These are phyloP conservation scores for Talaromyces rugulosus DNA, from an alignment of 2,329 filamentous ascomycete genomes.

Conservation along the genomic window DNA sequence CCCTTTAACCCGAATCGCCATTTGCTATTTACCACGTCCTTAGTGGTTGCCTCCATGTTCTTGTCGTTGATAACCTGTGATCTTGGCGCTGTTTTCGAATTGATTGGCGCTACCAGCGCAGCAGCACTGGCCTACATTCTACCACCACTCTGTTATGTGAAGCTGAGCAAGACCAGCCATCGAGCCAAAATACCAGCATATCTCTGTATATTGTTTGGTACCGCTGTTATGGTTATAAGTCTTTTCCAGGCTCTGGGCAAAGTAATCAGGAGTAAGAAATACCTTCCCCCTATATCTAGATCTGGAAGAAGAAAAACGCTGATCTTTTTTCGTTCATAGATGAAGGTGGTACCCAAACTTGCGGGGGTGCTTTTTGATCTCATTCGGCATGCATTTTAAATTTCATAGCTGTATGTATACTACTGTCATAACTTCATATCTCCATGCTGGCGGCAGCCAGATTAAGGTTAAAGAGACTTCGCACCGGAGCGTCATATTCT, in stretches of 20 bases:
- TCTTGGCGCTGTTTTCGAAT: slow-evolving; percentile 87
- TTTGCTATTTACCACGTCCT: slow-evolving; percentile 74
- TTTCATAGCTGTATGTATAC: not conserved
- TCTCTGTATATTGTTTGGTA: slow-evolving; percentile 73
- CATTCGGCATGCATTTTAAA: not conserved
- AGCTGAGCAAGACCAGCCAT: slow-evolving; percentile 74
- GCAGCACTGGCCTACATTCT: slow-evolving; percentile 93
- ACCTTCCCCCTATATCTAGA: not conserved
- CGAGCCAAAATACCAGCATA: slow-evolving; percentile 68
- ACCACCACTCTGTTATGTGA: slow-evolving; percentile 91
- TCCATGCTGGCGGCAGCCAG: not conserved
- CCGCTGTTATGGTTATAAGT: slow-evolving; percentile 75
- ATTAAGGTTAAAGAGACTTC: not conserved
- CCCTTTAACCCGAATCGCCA: slow-evolving; percentile 81
- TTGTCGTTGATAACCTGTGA: slow-evolving; percentile 86
- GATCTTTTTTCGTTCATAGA: slow-evolving; percentile 20
- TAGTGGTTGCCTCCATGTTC: slow-evolving; percentile 74
- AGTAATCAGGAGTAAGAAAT: slow-evolving; percentile 47
- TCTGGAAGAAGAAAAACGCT: not conserved
- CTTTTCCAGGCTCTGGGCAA: slow-evolving; percentile 68
- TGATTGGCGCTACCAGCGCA: slow-evolving; percentile 92
- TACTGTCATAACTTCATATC: not conserved
- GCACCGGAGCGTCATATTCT: not conserved
- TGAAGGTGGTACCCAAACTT: slow-evolving; percentile 30
- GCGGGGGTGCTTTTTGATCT: slow-evolving; percentile 19